These are phyloP conservation scores for Colletotrichum ledebouriae DNA, from an alignment of 2,329 filamentous ascomycete species.

Conservation along the genomic window DNA sequence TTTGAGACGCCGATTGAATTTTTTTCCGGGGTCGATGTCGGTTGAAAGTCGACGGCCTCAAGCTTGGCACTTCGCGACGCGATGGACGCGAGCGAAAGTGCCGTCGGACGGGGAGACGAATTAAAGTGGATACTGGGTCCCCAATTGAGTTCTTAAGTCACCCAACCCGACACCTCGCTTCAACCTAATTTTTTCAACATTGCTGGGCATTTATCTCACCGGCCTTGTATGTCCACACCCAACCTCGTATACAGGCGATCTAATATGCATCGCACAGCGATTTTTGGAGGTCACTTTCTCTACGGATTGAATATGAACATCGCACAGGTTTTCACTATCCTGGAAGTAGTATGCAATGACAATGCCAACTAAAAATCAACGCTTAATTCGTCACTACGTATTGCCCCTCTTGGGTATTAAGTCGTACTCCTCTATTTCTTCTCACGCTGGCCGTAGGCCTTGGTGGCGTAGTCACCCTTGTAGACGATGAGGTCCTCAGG, in stretches of 20 bases:
- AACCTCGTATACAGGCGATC: too few species aligned
- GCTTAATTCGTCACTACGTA: slow-evolving; percentile 27
- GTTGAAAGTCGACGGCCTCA: slow-evolving; percentile 4
- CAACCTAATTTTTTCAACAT: too few species aligned
- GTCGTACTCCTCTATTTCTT: slow-evolving; percentile 54
- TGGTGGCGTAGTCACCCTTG: slow-evolving; percentile 93
- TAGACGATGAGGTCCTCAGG: slow-evolving; percentile 92
- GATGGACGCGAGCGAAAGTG: slow-evolving; percentile 40
- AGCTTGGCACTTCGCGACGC: slow-evolving; percentile 23
- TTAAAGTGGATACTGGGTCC: slow-evolving; percentile 11
- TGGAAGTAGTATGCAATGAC: slow-evolving; percentile 34
- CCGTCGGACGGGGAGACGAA: slow-evolving; percentile 15
- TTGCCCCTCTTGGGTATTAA: slow-evolving; percentile 14
- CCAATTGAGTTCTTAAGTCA: slow-evolving; percentile 28
- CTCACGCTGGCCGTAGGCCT: slow-evolving; percentile 85
- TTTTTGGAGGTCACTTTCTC: too few species aligned
- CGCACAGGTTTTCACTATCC: slow-evolving; percentile 27
- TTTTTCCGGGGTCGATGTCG: not conserved
- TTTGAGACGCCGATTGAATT: not conserved
- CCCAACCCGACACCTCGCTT: not conserved
- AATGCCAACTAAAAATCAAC: slow-evolving; percentile 26
- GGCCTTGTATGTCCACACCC: not conserved
- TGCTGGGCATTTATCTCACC: not conserved
- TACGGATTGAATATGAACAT: not conserved
- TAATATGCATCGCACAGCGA: too few species aligned